Base-by-base conservation (phyloP, 495 filamentous ascomycete genomes). In the Podospora fimiseda region DNA sequence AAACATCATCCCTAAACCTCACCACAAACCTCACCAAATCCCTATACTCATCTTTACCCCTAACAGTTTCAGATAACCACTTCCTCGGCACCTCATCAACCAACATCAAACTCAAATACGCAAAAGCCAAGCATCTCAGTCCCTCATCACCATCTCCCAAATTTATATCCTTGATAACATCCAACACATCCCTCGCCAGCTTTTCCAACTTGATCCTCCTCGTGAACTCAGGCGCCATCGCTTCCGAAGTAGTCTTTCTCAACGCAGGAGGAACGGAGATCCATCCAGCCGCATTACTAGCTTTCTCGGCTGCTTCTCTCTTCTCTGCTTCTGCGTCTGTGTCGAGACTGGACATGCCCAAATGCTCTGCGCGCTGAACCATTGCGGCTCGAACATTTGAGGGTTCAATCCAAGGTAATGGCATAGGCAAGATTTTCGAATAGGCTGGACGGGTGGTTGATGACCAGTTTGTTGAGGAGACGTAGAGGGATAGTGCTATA, bases 381-480 rank as follows among this genome's bases (percentile, higher is more conserved):
- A 89, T 89, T 43, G 82, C 71, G 37, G 80, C 67, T 51, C 89
- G 86, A 21, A 83, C 69, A 50, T 74, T 72, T 3, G 83, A 83
- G 2, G 87, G 88, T 16, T 88, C 79, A 43, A 84, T 85, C 80
- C 88, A 96, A 61, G 87, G 86, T 46, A 85, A 78, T 8, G 93
- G 88, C 75, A 90, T 90, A 18, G 85, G 83, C 24, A 96, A 81
- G 52, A 95, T 78, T 3, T 72, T 65, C 50, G 81, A 83, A 71
- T 86, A 92, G 27, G 88, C 82, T 8, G 89, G 87, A 7, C 86
- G 82, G 30, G 89, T 95, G 36, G 74, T 65, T 43, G 69, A 61
- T 52, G 78, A 74, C 75, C 90, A 98, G 70, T 96, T 96, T 52
- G 85, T 79, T 56, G 83, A 85, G 37, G 89, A 93, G 62, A 90